phyloP scores from a whole-genome alignment of 345 rosid genomes.

The Ceriops decandra region DNA sequence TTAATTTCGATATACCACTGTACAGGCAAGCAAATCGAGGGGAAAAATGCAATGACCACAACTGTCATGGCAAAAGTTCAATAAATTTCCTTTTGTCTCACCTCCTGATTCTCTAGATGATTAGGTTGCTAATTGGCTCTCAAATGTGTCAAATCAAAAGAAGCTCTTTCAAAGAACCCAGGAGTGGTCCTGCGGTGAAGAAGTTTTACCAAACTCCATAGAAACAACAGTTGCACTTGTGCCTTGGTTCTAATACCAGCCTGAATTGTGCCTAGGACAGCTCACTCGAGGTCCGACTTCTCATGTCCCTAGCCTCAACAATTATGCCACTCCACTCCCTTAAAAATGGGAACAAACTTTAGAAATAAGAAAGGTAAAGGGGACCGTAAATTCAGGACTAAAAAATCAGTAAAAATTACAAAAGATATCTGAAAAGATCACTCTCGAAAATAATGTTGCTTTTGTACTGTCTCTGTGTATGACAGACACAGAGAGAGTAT shows the following conservation, averaged over 20 bases:
- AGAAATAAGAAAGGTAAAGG: not conserved
- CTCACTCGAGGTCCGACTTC: not conserved
- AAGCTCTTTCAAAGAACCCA: not conserved
- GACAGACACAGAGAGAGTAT: no score
- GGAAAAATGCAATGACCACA: not conserved
- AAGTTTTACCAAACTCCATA: not conserved
- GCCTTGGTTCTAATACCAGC: not conserved
- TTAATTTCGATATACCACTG: not conserved
- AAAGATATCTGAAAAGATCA: not conserved
- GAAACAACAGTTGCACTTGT: not conserved
- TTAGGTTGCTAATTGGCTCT: not conserved
- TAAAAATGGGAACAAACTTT: not conserved
- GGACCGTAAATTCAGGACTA: no score
- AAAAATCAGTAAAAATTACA: not conserved
- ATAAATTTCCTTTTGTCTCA: not conserved
- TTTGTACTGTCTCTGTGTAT: no score
- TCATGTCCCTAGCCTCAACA: not conserved
- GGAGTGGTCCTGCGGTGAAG: not conserved
- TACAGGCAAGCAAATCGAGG: not conserved
- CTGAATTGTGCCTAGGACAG: not conserved
- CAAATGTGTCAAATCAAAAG: not conserved
- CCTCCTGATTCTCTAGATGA: not conserved
- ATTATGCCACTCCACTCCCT: not conserved
- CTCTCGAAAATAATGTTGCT: no score
- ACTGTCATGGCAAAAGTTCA: not conserved